Conservation (phyloP, 1,284 basidiomycete species). For the Phlebopus sp. region DNA sequence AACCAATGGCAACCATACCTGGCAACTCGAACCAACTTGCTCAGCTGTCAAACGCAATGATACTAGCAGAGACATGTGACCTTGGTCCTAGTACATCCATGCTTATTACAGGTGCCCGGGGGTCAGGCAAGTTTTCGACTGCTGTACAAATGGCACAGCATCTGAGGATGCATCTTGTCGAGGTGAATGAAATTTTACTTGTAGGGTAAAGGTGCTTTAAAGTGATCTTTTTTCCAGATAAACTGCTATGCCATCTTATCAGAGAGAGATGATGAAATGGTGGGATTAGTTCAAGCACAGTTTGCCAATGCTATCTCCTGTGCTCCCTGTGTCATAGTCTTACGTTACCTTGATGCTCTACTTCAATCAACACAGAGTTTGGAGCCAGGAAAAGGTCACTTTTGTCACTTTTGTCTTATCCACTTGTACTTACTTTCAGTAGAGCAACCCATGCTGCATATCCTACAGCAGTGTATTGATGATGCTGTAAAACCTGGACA, state of each 20-base stretch:
- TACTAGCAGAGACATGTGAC: conserved; percentile 51
- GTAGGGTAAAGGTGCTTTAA: not conserved
- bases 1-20: not conserved
- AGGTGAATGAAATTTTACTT: conserved; percentile 46
- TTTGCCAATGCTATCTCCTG: conserved; percentile 81
- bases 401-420: not conserved
- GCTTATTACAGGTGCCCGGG: conserved; percentile 72
- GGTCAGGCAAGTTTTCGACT: conserved; percentile 71
- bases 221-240: conserved; percentile 55
- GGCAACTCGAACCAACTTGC: conserved; percentile 42
- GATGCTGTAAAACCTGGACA: conserved; percentile 49
- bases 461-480: conserved; percentile 67
- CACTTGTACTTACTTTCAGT: conserved; percentile 2
- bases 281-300: conserved; percentile 71
- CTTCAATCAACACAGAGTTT: conserved; percentile 65
- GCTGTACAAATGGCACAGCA: conserved; percentile 56
- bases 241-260: conserved; percentile 85
- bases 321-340: conserved; percentile 82
- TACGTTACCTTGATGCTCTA: conserved; percentile 86
- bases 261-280: conserved; percentile 79
- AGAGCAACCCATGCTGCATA: conserved; percentile 61
- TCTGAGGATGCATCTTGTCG: conserved; percentile 77
- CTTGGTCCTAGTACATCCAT: conserved; percentile 66
- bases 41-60: conserved; percentile 53
- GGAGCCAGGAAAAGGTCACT: conserved; percentile 66